Conservation (phyloP, 495 filamentous ascomycete species). For the Lindgomyces ingoldianus region DNA sequence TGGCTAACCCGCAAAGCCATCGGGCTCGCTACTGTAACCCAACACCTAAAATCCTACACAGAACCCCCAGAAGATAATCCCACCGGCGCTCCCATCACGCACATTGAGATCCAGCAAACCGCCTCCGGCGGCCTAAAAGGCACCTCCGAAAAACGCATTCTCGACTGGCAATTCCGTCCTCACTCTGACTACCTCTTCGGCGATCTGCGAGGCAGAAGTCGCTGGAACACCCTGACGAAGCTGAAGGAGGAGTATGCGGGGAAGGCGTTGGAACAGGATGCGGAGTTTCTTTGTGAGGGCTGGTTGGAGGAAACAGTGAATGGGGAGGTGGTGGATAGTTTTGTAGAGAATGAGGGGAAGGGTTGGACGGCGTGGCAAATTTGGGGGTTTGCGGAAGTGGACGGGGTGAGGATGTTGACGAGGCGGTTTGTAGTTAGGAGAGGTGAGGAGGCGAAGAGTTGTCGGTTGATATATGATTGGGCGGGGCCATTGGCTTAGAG, state of each 20-base stretch:
- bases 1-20: conserved; percentile 82
- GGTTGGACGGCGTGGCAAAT: conserved; percentile 53
- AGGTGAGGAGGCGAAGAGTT: conserved; percentile 53
- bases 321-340: conserved; percentile 55
- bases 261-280: conserved; percentile 47
- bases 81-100: conserved; percentile 49
- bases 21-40: conserved; percentile 68
- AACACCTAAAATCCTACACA: conserved; percentile 60
- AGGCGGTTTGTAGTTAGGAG: conserved; percentile 28
- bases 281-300: conserved; percentile 51
- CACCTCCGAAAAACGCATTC: conserved; percentile 67
- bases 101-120: conserved; percentile 81
- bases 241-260: conserved; percentile 51
- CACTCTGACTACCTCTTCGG: conserved; percentile 86
- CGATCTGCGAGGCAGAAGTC: conserved; percentile 60
- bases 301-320: conserved; percentile 56
- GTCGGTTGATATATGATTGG: conserved; percentile 73
- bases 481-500: neutral
- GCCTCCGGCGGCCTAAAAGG: conserved; percentile 74
- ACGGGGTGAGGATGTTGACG: conserved; percentile 8
- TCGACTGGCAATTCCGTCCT: conserved; percentile 69
- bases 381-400: conserved; percentile 26
- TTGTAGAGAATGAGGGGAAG: conserved; percentile 56
- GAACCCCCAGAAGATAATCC: conserved; percentile 22
- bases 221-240: conserved; percentile 50